Evolutionary conservation across 306 rosid species (phyloP).

Genomic region (Crataegus laevigata): DNA sequence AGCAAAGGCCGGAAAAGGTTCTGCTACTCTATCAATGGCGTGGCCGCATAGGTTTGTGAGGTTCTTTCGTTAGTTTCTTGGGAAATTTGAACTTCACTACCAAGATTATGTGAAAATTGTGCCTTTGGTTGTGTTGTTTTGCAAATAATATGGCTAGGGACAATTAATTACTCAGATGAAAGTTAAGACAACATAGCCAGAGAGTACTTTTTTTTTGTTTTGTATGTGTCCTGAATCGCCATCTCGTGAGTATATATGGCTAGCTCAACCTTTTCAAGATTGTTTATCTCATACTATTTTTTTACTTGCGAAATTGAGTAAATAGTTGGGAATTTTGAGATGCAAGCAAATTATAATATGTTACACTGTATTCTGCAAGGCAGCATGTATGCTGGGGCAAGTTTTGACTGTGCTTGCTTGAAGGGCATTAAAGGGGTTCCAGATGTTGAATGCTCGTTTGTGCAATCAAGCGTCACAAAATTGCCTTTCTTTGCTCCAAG

Average conservation of each 20-base stretch:
- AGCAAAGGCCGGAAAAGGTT: constrained; percentile 95
- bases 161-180: no score
- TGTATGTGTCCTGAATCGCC: no score
- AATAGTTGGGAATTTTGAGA: no score
- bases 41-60: constrained; percentile 68
- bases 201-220: no score
- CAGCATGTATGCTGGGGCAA: not conserved
- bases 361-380: no score
- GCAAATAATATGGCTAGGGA: not conserved
- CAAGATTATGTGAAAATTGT: not conserved
- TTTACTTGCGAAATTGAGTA: no score
- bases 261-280: no score
- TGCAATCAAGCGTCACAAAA: constrained; percentile 68
- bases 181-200: no score
- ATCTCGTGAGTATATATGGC: no score
- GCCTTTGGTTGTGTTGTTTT: not conserved
- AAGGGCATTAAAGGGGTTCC: not conserved
- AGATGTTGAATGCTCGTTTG: constrained; percentile 58
- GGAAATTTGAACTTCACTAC: not conserved
- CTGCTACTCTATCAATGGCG: constrained; percentile 97
- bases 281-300: no score
- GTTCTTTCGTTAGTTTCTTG: not conserved
- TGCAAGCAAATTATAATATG: no score
- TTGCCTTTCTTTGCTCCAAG: constrained; percentile 94
- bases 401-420: not conserved